Conservation (phyloP, 495 filamentous ascomycete genomes). For the Jackrogersella multiformis region DNA sequence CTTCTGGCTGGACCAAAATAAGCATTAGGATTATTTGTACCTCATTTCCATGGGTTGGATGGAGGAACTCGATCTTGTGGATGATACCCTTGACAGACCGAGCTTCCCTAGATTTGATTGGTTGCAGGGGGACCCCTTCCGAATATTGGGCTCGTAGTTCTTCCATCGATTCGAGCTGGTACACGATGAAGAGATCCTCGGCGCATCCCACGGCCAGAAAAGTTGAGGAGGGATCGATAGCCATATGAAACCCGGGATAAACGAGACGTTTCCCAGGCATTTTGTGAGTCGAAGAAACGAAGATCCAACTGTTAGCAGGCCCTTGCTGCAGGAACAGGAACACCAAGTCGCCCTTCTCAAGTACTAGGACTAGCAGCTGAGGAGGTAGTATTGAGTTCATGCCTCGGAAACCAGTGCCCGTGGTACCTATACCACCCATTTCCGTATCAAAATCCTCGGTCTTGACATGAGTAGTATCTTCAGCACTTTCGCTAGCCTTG, state of each 20-base stretch:
- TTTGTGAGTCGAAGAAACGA: constrained; percentile 67
- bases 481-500: constrained; percentile 39
- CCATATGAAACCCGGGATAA: constrained; percentile 76
- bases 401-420: constrained; percentile 5
- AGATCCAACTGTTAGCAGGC: constrained; percentile 57
- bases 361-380: constrained; percentile 77
- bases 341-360: constrained; percentile 72
- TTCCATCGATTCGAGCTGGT: constrained; percentile 64
- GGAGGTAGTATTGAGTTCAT: constrained; percentile 64
- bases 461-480: constrained; percentile 46
- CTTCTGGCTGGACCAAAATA: constrained; percentile 67
- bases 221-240: constrained; percentile 76
- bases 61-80: constrained; percentile 86
- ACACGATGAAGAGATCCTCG: constrained; percentile 63
- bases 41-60: constrained; percentile 70
- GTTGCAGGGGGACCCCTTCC: constrained; percentile 46
- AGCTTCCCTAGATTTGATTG: constrained; percentile 61
- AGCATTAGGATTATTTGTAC: constrained; percentile 79
- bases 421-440: constrained; percentile 15
- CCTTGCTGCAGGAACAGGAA: constrained; percentile 72
- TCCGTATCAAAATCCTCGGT: constrained; percentile 34
- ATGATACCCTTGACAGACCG: constrained; percentile 76
- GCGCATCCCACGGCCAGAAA: constrained; percentile 58
- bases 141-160: constrained; percentile 55
- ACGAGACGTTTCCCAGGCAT: constrained; percentile 60